phyloP scores from a whole-genome alignment of 2,329 filamentous ascomycete genomes.

The Trichoderma citrinoviride region DNA sequence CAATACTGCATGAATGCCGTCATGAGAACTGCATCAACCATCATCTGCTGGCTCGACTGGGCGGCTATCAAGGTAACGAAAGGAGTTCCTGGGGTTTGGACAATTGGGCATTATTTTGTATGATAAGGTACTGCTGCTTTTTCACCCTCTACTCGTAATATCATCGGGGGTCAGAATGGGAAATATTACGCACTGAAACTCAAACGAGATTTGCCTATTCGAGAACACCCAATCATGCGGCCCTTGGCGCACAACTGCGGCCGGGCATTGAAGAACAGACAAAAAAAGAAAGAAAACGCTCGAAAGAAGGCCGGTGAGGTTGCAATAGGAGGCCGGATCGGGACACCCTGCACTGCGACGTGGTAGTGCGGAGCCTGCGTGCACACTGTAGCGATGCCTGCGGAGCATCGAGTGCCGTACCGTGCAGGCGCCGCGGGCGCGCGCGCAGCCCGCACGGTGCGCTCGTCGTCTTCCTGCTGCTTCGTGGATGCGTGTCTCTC shows the following conservation, averaged over 20 bases:
- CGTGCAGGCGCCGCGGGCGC: neutral
- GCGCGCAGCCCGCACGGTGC: neutral
- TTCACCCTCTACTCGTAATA: too few relatives aligned
- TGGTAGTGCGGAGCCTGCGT: neutral
- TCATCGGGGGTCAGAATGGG: too few relatives aligned
- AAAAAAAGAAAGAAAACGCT: neutral
- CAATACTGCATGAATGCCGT: too few relatives aligned
- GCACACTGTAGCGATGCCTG: neutral
- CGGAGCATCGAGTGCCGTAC: neutral
- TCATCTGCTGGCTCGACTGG: too few relatives aligned
- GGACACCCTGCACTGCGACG: slow-evolving; percentile 6
- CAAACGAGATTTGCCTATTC: too few relatives aligned
- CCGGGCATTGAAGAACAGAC: neutral
- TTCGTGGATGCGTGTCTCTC: neutral
- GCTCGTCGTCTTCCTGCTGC: neutral
- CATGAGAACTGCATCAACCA: too few relatives aligned
- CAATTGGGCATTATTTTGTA: too few relatives aligned
- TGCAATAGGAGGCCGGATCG: neutral
- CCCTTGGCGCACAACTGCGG: neutral
- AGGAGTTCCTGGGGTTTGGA: too few relatives aligned
- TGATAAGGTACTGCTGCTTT: too few relatives aligned
- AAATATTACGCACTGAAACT: too few relatives aligned
- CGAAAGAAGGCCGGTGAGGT: slow-evolving; percentile 5
- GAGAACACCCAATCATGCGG: neutral
- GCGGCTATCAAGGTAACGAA: too few relatives aligned